These are phyloP conservation scores for Silene latifolia DNA, from an alignment of 148 eudicot genomes.

Conservation along the genomic window DNA sequence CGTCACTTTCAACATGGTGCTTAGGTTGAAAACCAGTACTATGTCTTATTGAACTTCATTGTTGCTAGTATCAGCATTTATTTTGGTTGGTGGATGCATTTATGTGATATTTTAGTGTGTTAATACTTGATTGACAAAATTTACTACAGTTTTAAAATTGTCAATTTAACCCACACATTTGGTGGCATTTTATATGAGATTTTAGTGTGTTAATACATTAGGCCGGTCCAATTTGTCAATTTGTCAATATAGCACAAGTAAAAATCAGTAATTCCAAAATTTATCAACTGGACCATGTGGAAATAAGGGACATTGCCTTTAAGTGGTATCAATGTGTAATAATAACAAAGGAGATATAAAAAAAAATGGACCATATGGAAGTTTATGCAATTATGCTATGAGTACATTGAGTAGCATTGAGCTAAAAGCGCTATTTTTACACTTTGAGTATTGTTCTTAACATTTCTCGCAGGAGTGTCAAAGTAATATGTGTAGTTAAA, in stretches of 20 bases:
- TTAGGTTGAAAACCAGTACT: neutral
- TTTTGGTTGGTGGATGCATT: constrained; percentile 18
- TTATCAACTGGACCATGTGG: neutral
- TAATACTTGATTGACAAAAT: neutral
- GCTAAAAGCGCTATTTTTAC: neutral
- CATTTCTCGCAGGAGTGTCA: too few relatives aligned
- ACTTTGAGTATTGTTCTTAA: neutral
- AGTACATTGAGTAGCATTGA: neutral
- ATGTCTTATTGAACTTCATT: neutral
- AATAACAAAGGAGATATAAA: neutral
- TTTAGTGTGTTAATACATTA: too few relatives aligned
- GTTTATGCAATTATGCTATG: too few relatives aligned
- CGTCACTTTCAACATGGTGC: neutral
- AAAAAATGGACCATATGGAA: neutral
- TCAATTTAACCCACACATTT: neutral
- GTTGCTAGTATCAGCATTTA: constrained; percentile 12
- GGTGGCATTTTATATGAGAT: neutral
- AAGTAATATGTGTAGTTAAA: too few relatives aligned
- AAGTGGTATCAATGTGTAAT: neutral
- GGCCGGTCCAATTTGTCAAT: neutral
- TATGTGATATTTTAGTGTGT: constrained; percentile 5
- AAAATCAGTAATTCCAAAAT: neutral
- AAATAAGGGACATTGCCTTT: neutral
- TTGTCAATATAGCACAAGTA: neutral
- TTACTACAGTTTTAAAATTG: neutral